Evolutionary conservation across 345 rosid genomes (phyloP).

Genomic region (Camelina laxa): DNA sequence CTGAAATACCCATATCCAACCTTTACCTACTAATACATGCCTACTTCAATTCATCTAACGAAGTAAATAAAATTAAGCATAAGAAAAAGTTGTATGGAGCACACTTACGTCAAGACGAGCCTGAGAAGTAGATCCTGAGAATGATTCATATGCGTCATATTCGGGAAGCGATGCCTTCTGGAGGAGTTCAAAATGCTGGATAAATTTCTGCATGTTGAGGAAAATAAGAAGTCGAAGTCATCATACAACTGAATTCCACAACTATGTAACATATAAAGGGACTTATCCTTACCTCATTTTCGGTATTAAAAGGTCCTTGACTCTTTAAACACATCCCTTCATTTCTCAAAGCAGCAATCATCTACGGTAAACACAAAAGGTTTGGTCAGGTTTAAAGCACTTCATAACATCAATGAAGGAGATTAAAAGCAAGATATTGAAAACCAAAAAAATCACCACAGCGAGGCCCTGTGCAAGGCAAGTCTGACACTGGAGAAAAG

Average conservation of each 20-base stretch:
- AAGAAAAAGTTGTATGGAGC: not conserved
- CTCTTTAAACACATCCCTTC: conserved; percentile 61
- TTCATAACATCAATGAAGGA: conserved; percentile 1
- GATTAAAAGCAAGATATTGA: conserved; percentile 8
- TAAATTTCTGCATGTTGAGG: conserved; percentile 64
- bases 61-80: not conserved
- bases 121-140: conserved; percentile 71
- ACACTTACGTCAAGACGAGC: conserved; percentile 82
- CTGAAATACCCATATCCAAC: not conserved
- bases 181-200: conserved; percentile 93
- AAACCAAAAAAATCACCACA: conserved; percentile 50
- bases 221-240: conserved; percentile 10
- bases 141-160: conserved; percentile 69
- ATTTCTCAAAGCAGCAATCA: conserved; percentile 90
- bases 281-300: conserved; percentile 62
- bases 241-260: not conserved
- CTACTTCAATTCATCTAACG: not conserved
- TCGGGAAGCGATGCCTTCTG: conserved; percentile 93
- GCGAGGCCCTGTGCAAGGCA: conserved; percentile 92
- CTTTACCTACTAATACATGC: not conserved
- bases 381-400: conserved; percentile 1
- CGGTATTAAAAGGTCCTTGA: conserved; percentile 79
- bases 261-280: conserved; percentile 3
- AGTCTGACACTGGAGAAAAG: conserved; percentile 81
- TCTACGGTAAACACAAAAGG: conserved; percentile 44